Evolutionary conservation across 805 yeast species (phyloP), one percentile per base, ranked within the genome.

Genomic region (Candida railenensis): DNA sequence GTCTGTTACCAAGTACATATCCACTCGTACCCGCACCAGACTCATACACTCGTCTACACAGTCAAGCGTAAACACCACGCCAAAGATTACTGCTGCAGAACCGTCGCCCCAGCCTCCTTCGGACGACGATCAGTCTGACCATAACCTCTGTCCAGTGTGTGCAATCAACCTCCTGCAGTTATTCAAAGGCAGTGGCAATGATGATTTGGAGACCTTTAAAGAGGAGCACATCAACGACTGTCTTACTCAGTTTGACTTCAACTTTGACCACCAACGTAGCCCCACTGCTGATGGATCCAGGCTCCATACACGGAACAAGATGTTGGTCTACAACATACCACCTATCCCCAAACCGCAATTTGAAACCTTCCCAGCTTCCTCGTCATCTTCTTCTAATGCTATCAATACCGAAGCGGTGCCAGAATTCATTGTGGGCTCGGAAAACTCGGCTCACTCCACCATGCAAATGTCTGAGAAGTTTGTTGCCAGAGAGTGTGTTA

Each of bases 401-500:
- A 19, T 30, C 28, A n/a, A 40, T 40, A 21, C 9, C 16, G 22
- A 11, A 20, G 39, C 16, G 14, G n/a, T 18, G 32, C 33, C 21
- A 22, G 44, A 38, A 12, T 45, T 40, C 25, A 38, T 47, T 3
- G 51, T 55, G 7, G 65, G 66, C 2, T 59, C 64, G 5, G 55
- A 59, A 14, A 53, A 46, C 3, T 58, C 65, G 7, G 44, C 43
- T 20, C 39, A 36, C 39, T 43, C 53, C 12, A 59, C 64, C 12
- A 44, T 58, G 11, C 44, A 47, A 30, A 30, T 43, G 21, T 62
- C 55, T 18, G 49, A 50, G 14, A 59, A 56, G 7, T 60, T 68
- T 22, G 73, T 71, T 15, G 82, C 74, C 30, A 80, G 81, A 42
- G 98, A 94, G 63, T 94, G 99, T 63, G 92, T 89, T 14, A 92